These are phyloP conservation scores for Tephrocybe sp. DNA, from an alignment of 768 basidiomycete species.

Conservation along the genomic window DNA sequence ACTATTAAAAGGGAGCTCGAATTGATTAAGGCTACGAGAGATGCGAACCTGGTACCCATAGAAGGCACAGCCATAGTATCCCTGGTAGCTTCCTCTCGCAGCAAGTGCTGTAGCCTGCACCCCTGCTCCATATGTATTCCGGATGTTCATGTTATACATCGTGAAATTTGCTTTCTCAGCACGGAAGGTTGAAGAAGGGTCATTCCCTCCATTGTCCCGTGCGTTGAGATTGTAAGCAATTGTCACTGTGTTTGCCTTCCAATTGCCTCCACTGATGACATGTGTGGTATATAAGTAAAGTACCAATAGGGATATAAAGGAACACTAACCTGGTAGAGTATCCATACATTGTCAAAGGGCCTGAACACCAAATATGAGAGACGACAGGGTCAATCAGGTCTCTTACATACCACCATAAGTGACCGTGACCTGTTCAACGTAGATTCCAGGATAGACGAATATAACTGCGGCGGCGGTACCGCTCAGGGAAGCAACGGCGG, in stretches of 20 bases:
- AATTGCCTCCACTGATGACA: slow-evolving; percentile 18
- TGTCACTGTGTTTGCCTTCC: slow-evolving; percentile 24
- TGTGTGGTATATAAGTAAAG: neutral
- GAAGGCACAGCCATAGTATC: slow-evolving; percentile 24
- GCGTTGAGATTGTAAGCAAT: slow-evolving; percentile 28
- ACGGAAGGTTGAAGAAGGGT: slow-evolving; percentile 27
- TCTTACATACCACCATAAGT: slow-evolving; percentile 9
- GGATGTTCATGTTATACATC: slow-evolving; percentile 25
- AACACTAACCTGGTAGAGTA: slow-evolving; percentile 22
- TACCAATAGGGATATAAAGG: neutral
- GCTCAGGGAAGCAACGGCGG: slow-evolving; percentile 24
- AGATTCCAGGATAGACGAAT: slow-evolving; percentile 27
- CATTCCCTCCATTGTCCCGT: slow-evolving; percentile 27
- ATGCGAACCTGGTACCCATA: slow-evolving; percentile 23
- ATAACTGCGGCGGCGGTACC: slow-evolving; percentile 17
- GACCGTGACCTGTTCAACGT: slow-evolving; percentile 27
- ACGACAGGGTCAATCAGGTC: neutral
- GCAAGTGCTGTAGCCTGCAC: slow-evolving; percentile 26
- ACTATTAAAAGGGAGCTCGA: neutral
- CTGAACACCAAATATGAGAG: neutral
- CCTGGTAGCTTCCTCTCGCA: slow-evolving; percentile 21
- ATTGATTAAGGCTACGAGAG: neutral
- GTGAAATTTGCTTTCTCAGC: slow-evolving; percentile 20
- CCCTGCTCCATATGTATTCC: slow-evolving; percentile 24
- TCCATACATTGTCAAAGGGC: slow-evolving; percentile 22